Evolutionary conservation across 2,329 filamentous ascomycete species (phyloP), one percentile per base, ranked within the genome.

Genomic region (Chaetomiaceae sp.): DNA sequence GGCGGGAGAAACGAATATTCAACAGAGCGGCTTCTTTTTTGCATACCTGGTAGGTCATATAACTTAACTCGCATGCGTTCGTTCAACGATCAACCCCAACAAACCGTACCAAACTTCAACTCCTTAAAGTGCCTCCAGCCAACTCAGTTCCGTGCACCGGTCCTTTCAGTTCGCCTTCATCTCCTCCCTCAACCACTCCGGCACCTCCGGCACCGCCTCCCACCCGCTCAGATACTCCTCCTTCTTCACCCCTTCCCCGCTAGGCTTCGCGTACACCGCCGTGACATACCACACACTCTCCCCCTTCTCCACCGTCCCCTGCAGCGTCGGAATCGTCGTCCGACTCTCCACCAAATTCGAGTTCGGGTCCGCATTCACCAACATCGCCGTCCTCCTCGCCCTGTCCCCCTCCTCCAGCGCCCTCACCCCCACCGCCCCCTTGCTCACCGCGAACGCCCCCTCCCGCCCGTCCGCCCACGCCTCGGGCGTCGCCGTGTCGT

Each of bases 341-440:
- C 86, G 70, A 48, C 81, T 79, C 66, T 88, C 81, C 2, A 88
- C 72, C 27, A 90, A 66, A 64, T 90, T 90, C 38, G 82, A 85
- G 66, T 90, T 89, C 6, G 86, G 84, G 61, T 90, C 86, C 10
- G 84, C 83, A 47, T 88, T 81, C 38, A 89, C 78, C 20, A 88
- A 70, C 60, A 76, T 81, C 3, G 84, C 85, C 44, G 64, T 66
- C 17, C 83, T 60, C 65, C 7, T 66, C 68, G 9, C 29, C 33
- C 3, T 1, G 10, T 8, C 57, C 66, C 3, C 60, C 67, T 71
- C 70, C 58, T 70, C 84, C 45, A 73, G 67, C 53, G 65, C 81
- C 61, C 55, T 78, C 70, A 75, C 85, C 60, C 67, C 77, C 50
- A 73, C 77, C 52, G 64, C 78, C 45, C 70, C 82, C 69, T 62